Evolutionary conservation across 371 early-diverging fungal species (phyloP).

Genomic region (Apophysomyces ossiformis): DNA sequence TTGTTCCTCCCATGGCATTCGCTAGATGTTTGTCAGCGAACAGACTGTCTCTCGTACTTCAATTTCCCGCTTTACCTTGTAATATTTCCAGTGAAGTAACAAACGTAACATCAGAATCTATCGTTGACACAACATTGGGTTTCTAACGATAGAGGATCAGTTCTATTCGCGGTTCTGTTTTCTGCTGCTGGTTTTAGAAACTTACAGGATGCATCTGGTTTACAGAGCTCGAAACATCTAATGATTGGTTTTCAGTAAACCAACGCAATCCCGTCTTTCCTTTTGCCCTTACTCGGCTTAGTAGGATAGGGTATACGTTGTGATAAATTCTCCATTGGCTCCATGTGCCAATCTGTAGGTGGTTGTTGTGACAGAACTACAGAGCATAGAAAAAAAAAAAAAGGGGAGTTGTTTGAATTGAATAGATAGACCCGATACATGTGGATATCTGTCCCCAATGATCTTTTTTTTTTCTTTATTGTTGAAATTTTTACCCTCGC

Average conservation of each 20-base stretch:
- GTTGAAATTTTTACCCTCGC: constrained; percentile 6
- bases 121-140: neutral
- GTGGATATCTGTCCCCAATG: too few species aligned
- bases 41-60: neutral
- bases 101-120: constrained; percentile 16
- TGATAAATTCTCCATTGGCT: constrained; percentile 17
- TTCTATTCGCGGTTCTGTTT: neutral
- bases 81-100: constrained; percentile 21
- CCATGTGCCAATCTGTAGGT: constrained; percentile 2
- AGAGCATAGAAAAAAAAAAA: too few species aligned
- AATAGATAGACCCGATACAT: too few species aligned
- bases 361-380: constrained; percentile 12
- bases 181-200: neutral
- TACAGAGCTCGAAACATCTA: neutral
- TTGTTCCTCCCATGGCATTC: neutral
- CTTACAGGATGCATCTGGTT: neutral
- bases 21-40: neutral
- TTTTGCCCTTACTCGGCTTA: constrained; percentile 4
- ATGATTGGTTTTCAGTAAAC: neutral
- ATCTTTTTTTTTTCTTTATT: neutral
- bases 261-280: neutral
- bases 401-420: too few species aligned
- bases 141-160: neutral
- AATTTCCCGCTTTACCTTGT: constrained; percentile 13
- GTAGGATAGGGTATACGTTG: constrained; percentile 17